Conservation (phyloP, 495 filamentous ascomycete genomes). For the Podospora tetraspora region DNA sequence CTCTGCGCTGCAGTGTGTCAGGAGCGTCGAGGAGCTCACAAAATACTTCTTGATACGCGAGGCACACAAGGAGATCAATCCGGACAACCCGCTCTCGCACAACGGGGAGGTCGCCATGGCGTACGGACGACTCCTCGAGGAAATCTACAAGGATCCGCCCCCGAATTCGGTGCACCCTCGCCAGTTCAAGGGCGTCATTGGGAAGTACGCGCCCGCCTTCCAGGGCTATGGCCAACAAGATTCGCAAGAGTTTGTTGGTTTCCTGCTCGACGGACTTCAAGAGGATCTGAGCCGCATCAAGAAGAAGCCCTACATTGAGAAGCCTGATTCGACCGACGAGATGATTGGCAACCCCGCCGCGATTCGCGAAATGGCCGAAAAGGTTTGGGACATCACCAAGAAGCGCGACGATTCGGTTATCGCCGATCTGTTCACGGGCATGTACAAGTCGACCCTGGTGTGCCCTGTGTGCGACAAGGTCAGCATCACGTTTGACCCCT, state of each 20-base stretch:
- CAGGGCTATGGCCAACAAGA: slow-evolving; percentile 96
- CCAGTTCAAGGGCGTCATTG: slow-evolving; percentile 74
- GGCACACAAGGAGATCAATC: slow-evolving; percentile 75
- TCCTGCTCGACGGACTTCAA: slow-evolving; percentile 88
- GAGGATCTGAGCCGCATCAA: slow-evolving; percentile 90
- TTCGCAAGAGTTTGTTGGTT: slow-evolving; percentile 95
- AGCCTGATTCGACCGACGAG: slow-evolving; percentile 94
- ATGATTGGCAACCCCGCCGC: slow-evolving; percentile 79
- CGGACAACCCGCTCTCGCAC: slow-evolving; percentile 75
- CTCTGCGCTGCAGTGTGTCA: slow-evolving; percentile 88
- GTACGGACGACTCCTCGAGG: slow-evolving; percentile 67
- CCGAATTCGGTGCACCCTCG: slow-evolving; percentile 63
- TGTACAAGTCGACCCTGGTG: slow-evolving; percentile 95
- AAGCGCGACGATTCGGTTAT: slow-evolving; percentile 91
- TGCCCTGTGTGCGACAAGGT: slow-evolving; percentile 90
- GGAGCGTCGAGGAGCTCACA: slow-evolving; percentile 84
- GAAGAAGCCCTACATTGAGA: slow-evolving; percentile 96
- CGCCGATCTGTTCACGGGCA: slow-evolving; percentile 89
- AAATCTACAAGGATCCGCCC: slow-evolving; percentile 61
- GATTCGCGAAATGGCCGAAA: slow-evolving; percentile 74
- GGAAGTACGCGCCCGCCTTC: slow-evolving; percentile 73
- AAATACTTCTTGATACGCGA: slow-evolving; percentile 77
- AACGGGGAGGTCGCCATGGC: slow-evolving; percentile 75
- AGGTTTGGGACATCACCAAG: slow-evolving; percentile 87
- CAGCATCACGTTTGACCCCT: slow-evolving; percentile 98